phyloP scores from a whole-genome alignment of 345 rosid species.

The Salix dunnii region DNA sequence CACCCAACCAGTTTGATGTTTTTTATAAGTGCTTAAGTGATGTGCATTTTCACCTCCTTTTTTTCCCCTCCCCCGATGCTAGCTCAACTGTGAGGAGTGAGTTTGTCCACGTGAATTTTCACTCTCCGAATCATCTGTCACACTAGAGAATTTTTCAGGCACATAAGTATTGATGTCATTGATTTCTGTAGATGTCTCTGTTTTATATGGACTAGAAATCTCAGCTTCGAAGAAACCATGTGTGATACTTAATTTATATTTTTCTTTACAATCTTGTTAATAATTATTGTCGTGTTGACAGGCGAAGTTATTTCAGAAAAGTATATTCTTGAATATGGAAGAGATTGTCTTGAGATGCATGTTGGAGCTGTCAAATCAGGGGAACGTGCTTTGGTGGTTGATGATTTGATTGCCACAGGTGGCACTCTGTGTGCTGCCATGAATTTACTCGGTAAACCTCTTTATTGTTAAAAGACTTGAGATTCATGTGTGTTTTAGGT shows the following conservation, averaged over 20 bases:
- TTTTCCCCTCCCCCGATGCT: neutral
- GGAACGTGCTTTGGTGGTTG: conserved; percentile 83
- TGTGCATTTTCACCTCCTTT: neutral
- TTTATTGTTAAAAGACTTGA: neutral
- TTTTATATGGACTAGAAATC: neutral
- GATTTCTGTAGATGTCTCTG: neutral
- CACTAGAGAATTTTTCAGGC: neutral
- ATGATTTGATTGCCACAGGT: conserved; percentile 90
- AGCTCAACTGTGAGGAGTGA: neutral
- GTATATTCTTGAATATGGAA: conserved; percentile 81
- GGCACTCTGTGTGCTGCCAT: conserved; percentile 96
- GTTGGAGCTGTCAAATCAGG: conserved; percentile 77
- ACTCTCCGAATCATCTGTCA: neutral
- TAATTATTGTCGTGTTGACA: conserved; percentile 17
- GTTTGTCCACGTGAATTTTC: neutral
- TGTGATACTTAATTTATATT: neutral
- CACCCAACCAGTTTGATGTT: neutral
- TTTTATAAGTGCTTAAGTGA: neutral
- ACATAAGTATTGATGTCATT: neutral
- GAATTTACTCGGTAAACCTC: conserved; percentile 65
- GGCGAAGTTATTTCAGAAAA: conserved; percentile 86
- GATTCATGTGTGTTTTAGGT: neutral
- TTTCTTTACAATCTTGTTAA: neutral
- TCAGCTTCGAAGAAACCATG: neutral
- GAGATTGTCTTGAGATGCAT: conserved; percentile 87